Percentiles rank a stretch among this genome's conserved stretches.
Conservation (phyloP, 768 basidiomycete species). For the Amanita subjunquillea region DNA sequence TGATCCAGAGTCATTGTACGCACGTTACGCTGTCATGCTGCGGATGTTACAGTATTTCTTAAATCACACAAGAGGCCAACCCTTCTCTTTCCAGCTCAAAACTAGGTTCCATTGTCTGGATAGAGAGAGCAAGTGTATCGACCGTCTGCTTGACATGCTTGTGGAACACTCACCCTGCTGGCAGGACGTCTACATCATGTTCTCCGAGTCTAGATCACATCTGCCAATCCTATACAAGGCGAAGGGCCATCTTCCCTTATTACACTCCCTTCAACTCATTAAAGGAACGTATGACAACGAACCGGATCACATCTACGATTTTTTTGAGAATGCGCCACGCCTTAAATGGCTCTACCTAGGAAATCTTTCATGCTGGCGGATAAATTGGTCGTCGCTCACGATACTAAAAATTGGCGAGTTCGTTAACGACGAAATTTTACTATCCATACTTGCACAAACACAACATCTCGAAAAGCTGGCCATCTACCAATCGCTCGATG, state of each 20-base stretch:
- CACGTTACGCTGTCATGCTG: not conserved
- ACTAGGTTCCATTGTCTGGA: not conserved
- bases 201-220: not conserved
- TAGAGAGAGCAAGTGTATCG: not conserved
- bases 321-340: not conserved
- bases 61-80: not conserved
- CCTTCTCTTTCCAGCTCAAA: not conserved
- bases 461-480: constrained; percentile 1
- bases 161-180: not conserved
- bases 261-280: not conserved
- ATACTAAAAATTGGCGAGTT: not conserved
- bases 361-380: not conserved
- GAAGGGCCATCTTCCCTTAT: not conserved
- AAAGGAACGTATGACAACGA: not conserved
- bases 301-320: not conserved
- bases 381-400: not conserved
- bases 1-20: not conserved
- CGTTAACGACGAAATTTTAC: not conserved
- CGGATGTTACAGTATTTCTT: not conserved
- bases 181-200: not conserved
- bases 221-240: not conserved
- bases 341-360: not conserved
- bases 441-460: not conserved
- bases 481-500: not conserved
- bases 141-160: not conserved